These are phyloP conservation scores for Puccinia horiana DNA, from an alignment of 1,284 basidiomycete species.

Conservation along the genomic window DNA sequence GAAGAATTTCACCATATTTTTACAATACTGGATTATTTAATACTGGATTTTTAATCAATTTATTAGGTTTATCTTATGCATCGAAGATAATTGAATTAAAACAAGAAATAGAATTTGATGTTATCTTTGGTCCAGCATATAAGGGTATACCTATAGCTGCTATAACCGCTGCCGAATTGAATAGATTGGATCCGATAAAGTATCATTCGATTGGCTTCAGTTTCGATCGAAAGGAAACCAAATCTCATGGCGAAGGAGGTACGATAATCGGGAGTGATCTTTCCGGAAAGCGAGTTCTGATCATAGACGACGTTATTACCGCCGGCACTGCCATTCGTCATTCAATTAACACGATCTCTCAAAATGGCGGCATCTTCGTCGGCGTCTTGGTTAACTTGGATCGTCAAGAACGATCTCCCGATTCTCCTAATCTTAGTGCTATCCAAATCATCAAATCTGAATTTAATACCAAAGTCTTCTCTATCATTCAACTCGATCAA, in stretches of 20 bases:
- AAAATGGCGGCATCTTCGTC: slow-evolving; percentile 69
- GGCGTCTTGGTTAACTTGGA: slow-evolving; percentile 91
- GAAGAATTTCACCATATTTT: slow-evolving; percentile 90
- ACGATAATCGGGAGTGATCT: slow-evolving; percentile 82
- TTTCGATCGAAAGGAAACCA: slow-evolving; percentile 93
- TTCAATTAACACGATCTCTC: slow-evolving; percentile 72
- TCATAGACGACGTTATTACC: slow-evolving; percentile 96
- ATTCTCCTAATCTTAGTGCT: slow-evolving; percentile 66
- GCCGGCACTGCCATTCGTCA: slow-evolving; percentile 86
- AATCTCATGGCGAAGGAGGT: slow-evolving; percentile 97
- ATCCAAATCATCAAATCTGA: slow-evolving; percentile 81
- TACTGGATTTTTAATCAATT: slow-evolving; percentile 76
- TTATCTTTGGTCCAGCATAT: slow-evolving; percentile 96
- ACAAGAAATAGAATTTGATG: slow-evolving; percentile 73
- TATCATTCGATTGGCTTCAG: slow-evolving; percentile 66
- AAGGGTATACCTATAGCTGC: slow-evolving; percentile 96
- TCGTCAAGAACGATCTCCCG: slow-evolving; percentile 78
- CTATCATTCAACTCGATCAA: slow-evolving; percentile 78
- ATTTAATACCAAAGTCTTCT: slow-evolving; percentile 70
- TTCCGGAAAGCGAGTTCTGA: slow-evolving; percentile 75
- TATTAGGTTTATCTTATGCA: slow-evolving; percentile 84
- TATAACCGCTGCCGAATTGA: slow-evolving; percentile 75
- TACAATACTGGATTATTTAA: slow-evolving; percentile 91
- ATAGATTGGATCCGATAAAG: slow-evolving; percentile 63
- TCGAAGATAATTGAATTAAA: slow-evolving; percentile 62